Percentiles rank a stretch among this genome's conserved stretches.
Conservation (phyloP, 139 green algal genomes). For the Tetradesmus lagerheimii region DNA sequence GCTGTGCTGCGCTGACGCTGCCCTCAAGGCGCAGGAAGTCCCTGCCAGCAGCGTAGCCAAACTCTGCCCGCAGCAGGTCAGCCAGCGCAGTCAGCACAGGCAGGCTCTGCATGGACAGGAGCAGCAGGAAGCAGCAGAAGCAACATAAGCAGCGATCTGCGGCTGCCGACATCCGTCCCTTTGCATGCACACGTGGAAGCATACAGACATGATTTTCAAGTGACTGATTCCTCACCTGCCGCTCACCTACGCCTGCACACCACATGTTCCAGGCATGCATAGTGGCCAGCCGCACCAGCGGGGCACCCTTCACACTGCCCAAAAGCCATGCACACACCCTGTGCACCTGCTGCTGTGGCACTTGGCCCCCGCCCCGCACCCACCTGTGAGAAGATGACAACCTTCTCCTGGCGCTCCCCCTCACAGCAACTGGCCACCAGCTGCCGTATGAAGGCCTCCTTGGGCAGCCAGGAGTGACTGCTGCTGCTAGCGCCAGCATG, state of each 20-base stretch:
- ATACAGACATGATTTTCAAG: no score
- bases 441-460: conserved; percentile 19
- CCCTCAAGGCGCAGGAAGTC: conserved; percentile 28
- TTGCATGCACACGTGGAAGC: no score
- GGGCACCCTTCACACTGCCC: no score
- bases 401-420: conserved; percentile 6
- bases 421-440: conserved; percentile 12
- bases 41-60: background rate
- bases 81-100: background rate
- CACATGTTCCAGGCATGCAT: no score
- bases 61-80: conserved; percentile 2
- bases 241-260: no score
- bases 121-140: background rate
- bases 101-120: background rate
- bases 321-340: no score
- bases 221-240: no score
- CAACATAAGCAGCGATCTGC: background rate
- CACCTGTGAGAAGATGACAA: conserved; percentile 44
- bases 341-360: background rate
- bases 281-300: no score
- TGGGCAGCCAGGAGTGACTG: conserved; percentile 16
- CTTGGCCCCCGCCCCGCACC: no score
- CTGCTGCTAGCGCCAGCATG: background rate
- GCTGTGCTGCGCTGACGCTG: background rate
- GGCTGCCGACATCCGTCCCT: background rate